Evolutionary conservation across 306 rosid genomes (phyloP).

Genomic region (Coriaria nepalensis): DNA sequence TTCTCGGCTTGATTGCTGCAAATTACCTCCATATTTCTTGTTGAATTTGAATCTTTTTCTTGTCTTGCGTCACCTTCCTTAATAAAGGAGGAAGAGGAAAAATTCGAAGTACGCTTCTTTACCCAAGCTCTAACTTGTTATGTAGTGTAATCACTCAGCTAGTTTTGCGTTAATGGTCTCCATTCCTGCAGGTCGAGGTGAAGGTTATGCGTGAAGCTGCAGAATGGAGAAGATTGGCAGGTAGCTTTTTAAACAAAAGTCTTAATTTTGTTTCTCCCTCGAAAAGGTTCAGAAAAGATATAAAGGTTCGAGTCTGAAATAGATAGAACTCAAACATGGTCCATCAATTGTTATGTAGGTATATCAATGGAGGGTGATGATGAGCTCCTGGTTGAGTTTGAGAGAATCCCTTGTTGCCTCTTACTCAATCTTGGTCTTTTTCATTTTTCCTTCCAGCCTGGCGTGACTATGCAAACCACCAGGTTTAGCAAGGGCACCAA

Average conservation of each 20-base stretch:
- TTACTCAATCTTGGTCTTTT: background rate
- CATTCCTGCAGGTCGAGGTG: conserved; percentile 50
- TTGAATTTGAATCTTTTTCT: no score
- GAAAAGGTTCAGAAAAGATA: background rate
- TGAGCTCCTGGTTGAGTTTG: conserved; percentile 61
- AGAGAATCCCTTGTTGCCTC: conserved; percentile 4
- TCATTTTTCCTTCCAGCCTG: conserved; percentile 43
- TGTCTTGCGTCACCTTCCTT: no score
- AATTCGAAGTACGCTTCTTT: conserved; percentile 40
- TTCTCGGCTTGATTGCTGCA: no score
- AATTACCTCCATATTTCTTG: no score
- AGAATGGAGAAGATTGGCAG: conserved; percentile 85
- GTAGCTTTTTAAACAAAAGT: conserved; percentile 21
- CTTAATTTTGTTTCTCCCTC: conserved; percentile 7
- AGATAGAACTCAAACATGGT: background rate
- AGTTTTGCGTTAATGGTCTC: conserved; percentile 7
- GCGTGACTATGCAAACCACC: conserved; percentile 65
- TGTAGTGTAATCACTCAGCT: background rate
- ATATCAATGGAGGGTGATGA: conserved; percentile 99
- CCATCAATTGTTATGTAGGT: conserved; percentile 29
- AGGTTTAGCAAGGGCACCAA: conserved; percentile 46
- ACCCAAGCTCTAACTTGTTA: background rate
- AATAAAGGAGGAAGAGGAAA: conserved; percentile 60
- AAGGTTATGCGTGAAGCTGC: conserved; percentile 82
- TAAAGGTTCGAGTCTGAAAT: no score